Conservation (phyloP, 164 flowering plant species). For the Vitis amurensis region DNA sequence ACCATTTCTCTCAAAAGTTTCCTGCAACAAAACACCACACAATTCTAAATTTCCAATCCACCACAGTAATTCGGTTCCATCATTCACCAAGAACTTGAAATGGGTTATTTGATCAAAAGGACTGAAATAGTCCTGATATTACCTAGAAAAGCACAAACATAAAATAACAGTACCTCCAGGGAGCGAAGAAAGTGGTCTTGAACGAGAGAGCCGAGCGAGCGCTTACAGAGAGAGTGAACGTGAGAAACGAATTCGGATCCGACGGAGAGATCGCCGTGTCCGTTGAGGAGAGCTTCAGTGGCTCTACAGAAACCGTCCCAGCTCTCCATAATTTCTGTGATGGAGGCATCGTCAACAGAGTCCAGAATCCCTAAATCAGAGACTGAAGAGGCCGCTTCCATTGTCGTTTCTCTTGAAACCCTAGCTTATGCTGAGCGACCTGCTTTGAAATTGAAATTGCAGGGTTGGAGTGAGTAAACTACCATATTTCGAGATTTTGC, state of each 20-base stretch:
- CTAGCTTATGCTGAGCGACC: not conserved
- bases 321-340: conserved; percentile 55
- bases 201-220: conserved; percentile 61
- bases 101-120: not conserved
- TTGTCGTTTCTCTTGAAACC: not conserved
- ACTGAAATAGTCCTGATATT: not conserved
- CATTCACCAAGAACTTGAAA: not conserved
- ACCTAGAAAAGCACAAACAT: not conserved
- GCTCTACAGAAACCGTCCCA: conserved; percentile 63
- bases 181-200: conserved; percentile 65
- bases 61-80: not conserved
- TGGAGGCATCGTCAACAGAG: conserved; percentile 37
- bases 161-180: conserved; percentile 47
- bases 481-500: not conserved
- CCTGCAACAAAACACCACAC: conserved; percentile 43
- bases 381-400: conserved; percentile 27
- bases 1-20: conserved; percentile 60
- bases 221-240: conserved; percentile 54
- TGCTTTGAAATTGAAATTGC: too few relatives aligned
- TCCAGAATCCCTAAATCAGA: conserved; percentile 52
- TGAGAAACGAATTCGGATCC: conserved; percentile 46
- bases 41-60: not conserved
- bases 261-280: conserved; percentile 38
- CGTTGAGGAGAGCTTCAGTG: conserved; percentile 47
- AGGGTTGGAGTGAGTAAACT: too few relatives aligned